Percentiles rank a stretch among this genome's conserved stretches.
phyloP scores from a whole-genome alignment of 352 stramenopile genomes.

The Globisporangium splendens region DNA sequence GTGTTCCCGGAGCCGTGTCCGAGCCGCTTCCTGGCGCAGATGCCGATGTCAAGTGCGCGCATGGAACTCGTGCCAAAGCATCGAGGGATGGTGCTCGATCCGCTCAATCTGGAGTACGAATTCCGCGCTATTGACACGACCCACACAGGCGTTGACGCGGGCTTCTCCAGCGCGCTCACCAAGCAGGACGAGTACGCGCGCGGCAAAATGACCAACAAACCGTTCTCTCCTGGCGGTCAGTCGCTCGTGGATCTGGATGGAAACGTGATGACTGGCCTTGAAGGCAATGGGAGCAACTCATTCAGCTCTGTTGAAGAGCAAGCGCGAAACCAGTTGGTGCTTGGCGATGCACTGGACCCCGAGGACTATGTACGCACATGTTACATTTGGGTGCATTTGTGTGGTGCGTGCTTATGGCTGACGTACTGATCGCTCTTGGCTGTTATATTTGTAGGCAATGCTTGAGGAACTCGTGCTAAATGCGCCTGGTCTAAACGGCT shows the following conservation, averaged over 20 bases:
- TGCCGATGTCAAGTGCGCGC: slow-evolving; percentile 56
- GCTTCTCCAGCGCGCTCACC: slow-evolving; percentile 60
- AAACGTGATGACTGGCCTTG: background rate
- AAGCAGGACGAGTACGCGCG: slow-evolving; percentile 80
- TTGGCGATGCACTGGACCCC: slow-evolving; percentile 16
- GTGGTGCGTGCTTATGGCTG: background rate
- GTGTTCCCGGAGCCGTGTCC: slow-evolving; percentile 16
- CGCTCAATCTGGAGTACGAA: slow-evolving; percentile 57
- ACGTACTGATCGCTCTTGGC: background rate
- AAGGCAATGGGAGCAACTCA: slow-evolving; percentile 8
- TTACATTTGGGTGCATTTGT: background rate
- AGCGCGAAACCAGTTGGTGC: slow-evolving; percentile 33
- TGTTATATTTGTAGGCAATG: slow-evolving; percentile 6
- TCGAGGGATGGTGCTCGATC: slow-evolving; percentile 42
- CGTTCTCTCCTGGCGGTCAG: slow-evolving; percentile 61
- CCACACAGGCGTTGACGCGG: slow-evolving; percentile 31
- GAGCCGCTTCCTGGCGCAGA: slow-evolving; percentile 67
- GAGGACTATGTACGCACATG: slow-evolving; percentile 20
- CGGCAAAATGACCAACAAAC: slow-evolving; percentile 77
- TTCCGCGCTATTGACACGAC: slow-evolving; percentile 39
- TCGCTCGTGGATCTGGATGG: slow-evolving; percentile 37
- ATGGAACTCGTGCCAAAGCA: slow-evolving; percentile 52
- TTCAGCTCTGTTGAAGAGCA: slow-evolving; percentile 28
- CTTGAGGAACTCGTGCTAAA: slow-evolving; percentile 46
- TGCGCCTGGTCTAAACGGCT: slow-evolving; percentile 49